Evolutionary conservation across 768 basidiomycete species (phyloP).

Genomic region (Tephrocybe sp.): DNA sequence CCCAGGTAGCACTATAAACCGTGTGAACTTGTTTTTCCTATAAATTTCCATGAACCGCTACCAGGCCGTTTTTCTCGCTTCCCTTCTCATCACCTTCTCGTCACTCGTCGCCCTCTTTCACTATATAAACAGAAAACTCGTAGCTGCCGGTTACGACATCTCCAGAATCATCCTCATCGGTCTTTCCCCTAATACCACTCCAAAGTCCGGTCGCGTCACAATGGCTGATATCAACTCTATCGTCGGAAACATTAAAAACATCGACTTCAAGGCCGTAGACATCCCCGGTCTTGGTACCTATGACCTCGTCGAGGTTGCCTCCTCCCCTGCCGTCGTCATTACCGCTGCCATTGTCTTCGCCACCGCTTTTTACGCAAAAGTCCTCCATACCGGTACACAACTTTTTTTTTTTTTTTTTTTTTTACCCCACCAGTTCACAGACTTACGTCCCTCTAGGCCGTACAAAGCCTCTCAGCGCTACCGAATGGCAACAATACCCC

Average conservation of each 20-base stretch:
- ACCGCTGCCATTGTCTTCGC: constrained; percentile 47
- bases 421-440: constrained; percentile 12
- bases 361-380: constrained; percentile 52
- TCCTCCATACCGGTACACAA: constrained; percentile 38
- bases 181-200: constrained; percentile 30
- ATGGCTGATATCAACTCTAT: constrained; percentile 19
- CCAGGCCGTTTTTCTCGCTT: constrained; percentile 53
- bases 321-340: constrained; percentile 48
- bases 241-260: constrained; percentile 23
- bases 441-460: constrained; percentile 39
- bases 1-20: constrained; percentile 2
- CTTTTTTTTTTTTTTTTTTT: constrained; percentile 9
- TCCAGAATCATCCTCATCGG: constrained; percentile 63
- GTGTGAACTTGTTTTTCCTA: constrained; percentile 9
- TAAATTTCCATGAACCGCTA: constrained; percentile 46
- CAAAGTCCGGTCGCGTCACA: constrained; percentile 13
- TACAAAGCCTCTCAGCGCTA: constrained; percentile 66
- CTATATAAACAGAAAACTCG: constrained; percentile 41
- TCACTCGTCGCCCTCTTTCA: constrained; percentile 44
- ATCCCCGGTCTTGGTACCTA: constrained; percentile 33
- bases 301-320: constrained; percentile 34
- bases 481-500: constrained; percentile 78
- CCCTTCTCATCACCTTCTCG: constrained; percentile 46
- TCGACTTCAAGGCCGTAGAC: constrained; percentile 29
- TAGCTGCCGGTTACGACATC: constrained; percentile 54